A percentile compares a stretch with the other conserved stretches of the same genome.
Evolutionary conservation across 768 basidiomycete genomes (phyloP).

Genomic region (Leccinum imitatum): DNA sequence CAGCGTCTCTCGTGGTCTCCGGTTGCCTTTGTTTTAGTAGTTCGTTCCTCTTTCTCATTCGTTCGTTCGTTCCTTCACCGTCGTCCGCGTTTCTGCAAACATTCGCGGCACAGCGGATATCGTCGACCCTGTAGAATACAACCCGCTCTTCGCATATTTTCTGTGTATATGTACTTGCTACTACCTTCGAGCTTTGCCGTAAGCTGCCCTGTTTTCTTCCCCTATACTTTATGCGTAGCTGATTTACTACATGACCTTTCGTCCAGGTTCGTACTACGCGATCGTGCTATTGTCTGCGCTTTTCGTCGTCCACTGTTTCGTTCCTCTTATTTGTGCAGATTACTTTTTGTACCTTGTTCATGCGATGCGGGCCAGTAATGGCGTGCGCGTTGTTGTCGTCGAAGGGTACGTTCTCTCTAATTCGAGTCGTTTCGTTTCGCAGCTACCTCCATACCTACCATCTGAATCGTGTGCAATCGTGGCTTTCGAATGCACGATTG

Average conservation of each 20-base stretch:
- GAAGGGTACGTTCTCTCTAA: not conserved
- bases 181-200: slow-evolving; percentile 3
- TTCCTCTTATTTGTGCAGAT: slow-evolving; percentile 1
- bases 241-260: slow-evolving; percentile 11
- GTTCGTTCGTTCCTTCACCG: slow-evolving; percentile 11
- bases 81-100: slow-evolving; percentile 3
- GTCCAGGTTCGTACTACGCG: slow-evolving; percentile 4
- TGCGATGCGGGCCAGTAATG: not conserved
- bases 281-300: slow-evolving; percentile 12
- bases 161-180: slow-evolving; percentile 32
- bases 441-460: not conserved
- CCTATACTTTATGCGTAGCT: slow-evolving; percentile 25
- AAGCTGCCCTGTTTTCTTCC: not conserved
- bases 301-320: slow-evolving; percentile 7
- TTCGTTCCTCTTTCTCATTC: slow-evolving; percentile 4
- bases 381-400: not conserved
- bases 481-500: not conserved
- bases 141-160: slow-evolving; percentile 22
- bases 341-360: not conserved
- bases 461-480: not conserved
- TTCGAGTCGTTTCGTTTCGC: not conserved
- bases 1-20: slow-evolving; percentile 12
- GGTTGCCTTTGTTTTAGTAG: slow-evolving; percentile 29
- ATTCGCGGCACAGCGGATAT: slow-evolving; percentile 15
- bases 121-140: slow-evolving; percentile 26